Conservation (phyloP, 306 rosid genomes). For the Carpinus fangiana region DNA sequence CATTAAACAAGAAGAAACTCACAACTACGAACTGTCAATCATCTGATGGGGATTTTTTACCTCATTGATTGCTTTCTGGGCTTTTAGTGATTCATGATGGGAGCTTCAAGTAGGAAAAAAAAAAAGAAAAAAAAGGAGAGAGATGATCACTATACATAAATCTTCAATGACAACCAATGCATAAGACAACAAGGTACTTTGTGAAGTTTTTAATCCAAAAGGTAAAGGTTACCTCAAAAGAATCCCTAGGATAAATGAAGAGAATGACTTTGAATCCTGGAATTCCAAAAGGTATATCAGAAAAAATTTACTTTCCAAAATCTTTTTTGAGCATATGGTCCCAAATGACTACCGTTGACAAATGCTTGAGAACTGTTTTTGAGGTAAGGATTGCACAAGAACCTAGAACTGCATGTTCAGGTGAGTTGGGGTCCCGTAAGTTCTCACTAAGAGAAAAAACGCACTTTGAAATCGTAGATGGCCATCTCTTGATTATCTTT, state of each 20-base stretch:
- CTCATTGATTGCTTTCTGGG: slow-evolving; percentile 96
- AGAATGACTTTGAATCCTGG: slow-evolving; percentile 81
- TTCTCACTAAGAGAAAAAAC: slow-evolving; percentile 71
- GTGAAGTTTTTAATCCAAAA: slow-evolving; percentile 17
- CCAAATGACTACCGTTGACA: slow-evolving; percentile 65
- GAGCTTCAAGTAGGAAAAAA: slow-evolving; percentile 63
- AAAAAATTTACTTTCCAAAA: slow-evolving; percentile 21
- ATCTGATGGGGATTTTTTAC: slow-evolving; percentile 45
- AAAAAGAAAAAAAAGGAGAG: neutral
- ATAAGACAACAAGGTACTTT: slow-evolving; percentile 1
- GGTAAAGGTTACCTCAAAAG: slow-evolving; percentile 75
- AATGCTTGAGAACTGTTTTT: slow-evolving; percentile 87
- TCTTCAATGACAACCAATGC: slow-evolving; percentile 8
- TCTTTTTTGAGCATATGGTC: slow-evolving; percentile 21
- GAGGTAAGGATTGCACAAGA: slow-evolving; percentile 94
- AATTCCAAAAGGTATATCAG: slow-evolving; percentile 28
- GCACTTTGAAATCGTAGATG: slow-evolving; percentile 88
- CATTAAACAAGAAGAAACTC: slow-evolving; percentile 27
- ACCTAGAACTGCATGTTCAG: slow-evolving; percentile 87
- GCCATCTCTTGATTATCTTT: slow-evolving; percentile 94
- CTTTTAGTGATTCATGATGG: slow-evolving; percentile 93
- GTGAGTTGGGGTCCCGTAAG: slow-evolving; percentile 58
- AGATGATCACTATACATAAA: slow-evolving; percentile 21
- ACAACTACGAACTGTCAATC: slow-evolving; percentile 21
- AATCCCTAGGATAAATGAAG: slow-evolving; percentile 79